Evolutionary conservation across 2,329 filamentous ascomycete species (phyloP).

Genomic region (Ophiostoma sp.): DNA sequence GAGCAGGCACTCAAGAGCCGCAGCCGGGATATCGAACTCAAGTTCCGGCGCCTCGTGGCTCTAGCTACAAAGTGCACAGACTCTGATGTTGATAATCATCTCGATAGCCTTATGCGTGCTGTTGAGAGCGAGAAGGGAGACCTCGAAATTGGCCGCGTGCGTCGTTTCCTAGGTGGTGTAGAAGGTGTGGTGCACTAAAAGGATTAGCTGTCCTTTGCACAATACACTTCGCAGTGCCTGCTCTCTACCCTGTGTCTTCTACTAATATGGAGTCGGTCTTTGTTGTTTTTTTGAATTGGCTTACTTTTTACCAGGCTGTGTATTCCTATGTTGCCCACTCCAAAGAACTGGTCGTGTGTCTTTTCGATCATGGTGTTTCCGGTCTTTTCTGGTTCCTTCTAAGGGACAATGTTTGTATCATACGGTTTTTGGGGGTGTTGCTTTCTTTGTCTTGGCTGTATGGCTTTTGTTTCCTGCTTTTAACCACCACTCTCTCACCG

Average conservation of each 20-base stretch:
- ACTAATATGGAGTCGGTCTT: neutral
- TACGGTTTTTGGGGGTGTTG: neutral
- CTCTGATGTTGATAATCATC: slow-evolving; percentile 69
- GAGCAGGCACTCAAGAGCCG: slow-evolving; percentile 68
- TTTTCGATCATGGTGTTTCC: neutral
- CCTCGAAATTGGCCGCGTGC: slow-evolving; percentile 68
- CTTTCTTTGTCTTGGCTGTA: neutral
- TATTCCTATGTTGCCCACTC: neutral
- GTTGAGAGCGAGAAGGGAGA: slow-evolving; percentile 81
- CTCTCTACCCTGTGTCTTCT: neutral
- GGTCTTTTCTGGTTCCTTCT: neutral
- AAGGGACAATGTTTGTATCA: neutral
- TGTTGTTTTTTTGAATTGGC: neutral
- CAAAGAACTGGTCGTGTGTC: neutral
- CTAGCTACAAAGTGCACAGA: slow-evolving; percentile 79
- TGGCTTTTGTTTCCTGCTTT: neutral
- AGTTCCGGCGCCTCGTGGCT: slow-evolving; percentile 82
- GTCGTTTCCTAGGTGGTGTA: slow-evolving; percentile 73
- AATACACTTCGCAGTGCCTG: neutral
- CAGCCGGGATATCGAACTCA: slow-evolving; percentile 76
- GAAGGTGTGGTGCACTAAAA: slow-evolving; percentile 47
- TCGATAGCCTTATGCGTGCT: slow-evolving; percentile 75
- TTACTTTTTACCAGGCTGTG: neutral
- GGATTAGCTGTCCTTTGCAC: neutral
- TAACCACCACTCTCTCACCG: neutral